Evolutionary conservation across 768 basidiomycete species (phyloP).

Genomic region (Phylloporus sp.): DNA sequence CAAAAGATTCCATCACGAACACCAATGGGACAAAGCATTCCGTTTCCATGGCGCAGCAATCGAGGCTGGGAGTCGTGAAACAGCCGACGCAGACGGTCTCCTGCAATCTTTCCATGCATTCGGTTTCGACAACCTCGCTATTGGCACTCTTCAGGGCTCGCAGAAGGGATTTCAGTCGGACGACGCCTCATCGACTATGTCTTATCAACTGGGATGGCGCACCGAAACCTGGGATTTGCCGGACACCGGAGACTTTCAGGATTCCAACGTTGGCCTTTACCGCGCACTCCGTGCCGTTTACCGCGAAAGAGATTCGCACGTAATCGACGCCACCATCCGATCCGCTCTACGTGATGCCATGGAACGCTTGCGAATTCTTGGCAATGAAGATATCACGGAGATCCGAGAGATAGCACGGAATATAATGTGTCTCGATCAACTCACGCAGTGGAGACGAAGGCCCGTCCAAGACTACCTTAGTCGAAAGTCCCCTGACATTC

Average conservation of each 20-base stretch:
- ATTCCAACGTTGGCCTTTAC: slow-evolving; percentile 63
- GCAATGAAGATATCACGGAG: slow-evolving; percentile 75
- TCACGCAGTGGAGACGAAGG: slow-evolving; percentile 55
- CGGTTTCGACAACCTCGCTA: slow-evolving; percentile 87
- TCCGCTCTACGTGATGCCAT: slow-evolving; percentile 55
- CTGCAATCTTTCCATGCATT: slow-evolving; percentile 80
- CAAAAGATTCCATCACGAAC: slow-evolving; percentile 86
- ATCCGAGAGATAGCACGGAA: slow-evolving; percentile 64
- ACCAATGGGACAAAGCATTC: slow-evolving; percentile 89
- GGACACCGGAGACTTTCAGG: slow-evolving; percentile 41
- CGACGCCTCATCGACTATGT: slow-evolving; percentile 43
- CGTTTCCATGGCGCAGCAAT: slow-evolving; percentile 81
- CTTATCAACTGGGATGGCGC: slow-evolving; percentile 86
- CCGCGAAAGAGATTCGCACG: slow-evolving; percentile 57
- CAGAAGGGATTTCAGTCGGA: slow-evolving; percentile 30
- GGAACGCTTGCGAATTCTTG: slow-evolving; percentile 55
- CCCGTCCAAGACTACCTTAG: slow-evolving; percentile 26
- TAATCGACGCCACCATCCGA: slow-evolving; percentile 47
- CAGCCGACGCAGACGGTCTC: slow-evolving; percentile 55
- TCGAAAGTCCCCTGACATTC: slow-evolving; percentile 31
- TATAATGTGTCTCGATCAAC: slow-evolving; percentile 78
- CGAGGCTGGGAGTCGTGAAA: slow-evolving; percentile 50
- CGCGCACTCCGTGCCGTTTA: slow-evolving; percentile 76
- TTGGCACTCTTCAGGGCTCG: slow-evolving; percentile 51
- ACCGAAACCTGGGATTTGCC: slow-evolving; percentile 96